Base-by-base conservation (phyloP, 2,329 filamentous ascomycete genomes). In the Colletotrichum sp. region DNA sequence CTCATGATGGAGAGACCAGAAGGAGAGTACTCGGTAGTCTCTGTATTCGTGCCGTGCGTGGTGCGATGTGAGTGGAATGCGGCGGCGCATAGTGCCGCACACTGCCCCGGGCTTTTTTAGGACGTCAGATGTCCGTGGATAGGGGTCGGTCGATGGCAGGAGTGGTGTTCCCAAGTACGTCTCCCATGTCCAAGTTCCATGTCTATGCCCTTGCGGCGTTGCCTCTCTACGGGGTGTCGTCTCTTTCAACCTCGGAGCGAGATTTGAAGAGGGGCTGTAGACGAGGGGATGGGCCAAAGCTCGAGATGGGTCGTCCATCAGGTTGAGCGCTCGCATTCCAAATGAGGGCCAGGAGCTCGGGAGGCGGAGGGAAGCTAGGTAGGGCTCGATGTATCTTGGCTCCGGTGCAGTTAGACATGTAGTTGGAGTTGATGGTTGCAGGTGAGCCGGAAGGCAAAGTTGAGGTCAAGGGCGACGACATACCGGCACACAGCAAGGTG, bases 51-150 rank as follows among this genome's bases (percentile, higher is more conserved):
- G 43, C 43, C 18, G n/a, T 48, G 43, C 43, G 43, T 48, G 43
- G 43, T 48, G n/a, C 43, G 43, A 48, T 48, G 43, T 21, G 18
- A n/a, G 43, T 48, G 43, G 43, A 13, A 48, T 48, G 43, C 43
- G 16, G 64, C 28, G 18, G 36, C 18, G 34, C 59, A 55, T 55
- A 36, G 48, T 43, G 65, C 39, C 21, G 60, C 36, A 30, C 34
- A 60, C 52, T 60, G 66, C 52, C 52, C 66, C 21, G 52, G 66
- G 52, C 32, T 68, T 68, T 68, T 61, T 59, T 60, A n/a, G 60
- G 13, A 68, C 71, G 70, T 55, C 73, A 72, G 30, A 57, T 75
- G 63, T 74, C 43, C 63, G 64, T 73, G 64, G 32, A 18, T 39
- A 64, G 63, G 73, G 63, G 36, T 26, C n/a, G 30, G 61, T 30